Percentiles rank a stretch among this genome's conserved stretches.
phyloP scores from a whole-genome alignment of 305 asterid species.

The Coffea humblotiana region DNA sequence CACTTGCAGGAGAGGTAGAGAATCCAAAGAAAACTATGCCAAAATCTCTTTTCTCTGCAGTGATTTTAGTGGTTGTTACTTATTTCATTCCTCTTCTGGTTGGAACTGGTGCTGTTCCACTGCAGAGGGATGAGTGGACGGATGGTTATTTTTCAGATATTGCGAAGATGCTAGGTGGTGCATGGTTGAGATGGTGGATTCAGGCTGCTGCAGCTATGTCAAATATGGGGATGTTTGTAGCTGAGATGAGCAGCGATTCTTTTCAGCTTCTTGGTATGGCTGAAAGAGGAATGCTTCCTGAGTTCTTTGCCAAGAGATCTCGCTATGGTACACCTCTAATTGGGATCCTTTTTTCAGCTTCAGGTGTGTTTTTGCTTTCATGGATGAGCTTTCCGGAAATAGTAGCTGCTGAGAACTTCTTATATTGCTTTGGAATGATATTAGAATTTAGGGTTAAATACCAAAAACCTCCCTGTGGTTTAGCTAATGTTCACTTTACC shows the following conservation, averaged over 20 bases:
- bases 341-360: slow-evolving; percentile 77
- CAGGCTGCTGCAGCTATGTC: slow-evolving; percentile 82
- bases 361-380: slow-evolving; percentile 71
- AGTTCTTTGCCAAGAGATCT: slow-evolving; percentile 69
- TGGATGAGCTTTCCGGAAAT: slow-evolving; percentile 84
- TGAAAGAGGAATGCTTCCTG: slow-evolving; percentile 88
- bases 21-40: slow-evolving; percentile 73
- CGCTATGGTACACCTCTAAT: slow-evolving; percentile 67
- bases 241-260: slow-evolving; percentile 89
- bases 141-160: slow-evolving; percentile 82
- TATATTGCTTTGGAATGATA: slow-evolving; percentile 79
- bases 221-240: slow-evolving; percentile 79
- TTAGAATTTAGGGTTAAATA: too few relatives aligned
- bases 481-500: too few relatives aligned
- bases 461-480: too few relatives aligned
- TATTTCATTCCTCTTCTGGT: slow-evolving; percentile 67
- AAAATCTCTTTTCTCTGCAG: slow-evolving; percentile 60
- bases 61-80: slow-evolving; percentile 55
- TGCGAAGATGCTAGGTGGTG: slow-evolving; percentile 68
- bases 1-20: slow-evolving; percentile 72
- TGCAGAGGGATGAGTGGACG: slow-evolving; percentile 54
- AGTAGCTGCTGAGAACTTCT: slow-evolving; percentile 72
- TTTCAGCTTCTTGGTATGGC: slow-evolving; percentile 96
- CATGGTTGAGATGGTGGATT: slow-evolving; percentile 80
- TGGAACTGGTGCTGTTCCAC: slow-evolving; percentile 70